These are phyloP conservation scores for Fraxinus platypoda DNA, from an alignment of 305 asterid species.

Conservation along the genomic window DNA sequence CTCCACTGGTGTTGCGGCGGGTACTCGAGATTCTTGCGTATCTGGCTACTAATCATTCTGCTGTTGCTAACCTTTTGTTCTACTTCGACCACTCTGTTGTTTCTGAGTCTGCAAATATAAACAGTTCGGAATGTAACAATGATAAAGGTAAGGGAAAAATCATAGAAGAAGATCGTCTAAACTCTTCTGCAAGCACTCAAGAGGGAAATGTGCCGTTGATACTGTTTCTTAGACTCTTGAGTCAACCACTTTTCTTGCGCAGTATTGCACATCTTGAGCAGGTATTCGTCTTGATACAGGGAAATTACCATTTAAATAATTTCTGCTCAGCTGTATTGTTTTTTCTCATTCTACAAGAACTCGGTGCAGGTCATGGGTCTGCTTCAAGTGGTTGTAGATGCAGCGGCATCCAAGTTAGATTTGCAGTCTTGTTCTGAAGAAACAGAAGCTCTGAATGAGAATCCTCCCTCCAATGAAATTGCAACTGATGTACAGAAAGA, in stretches of 20 bases:
- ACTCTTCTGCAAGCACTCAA: slow-evolving; percentile 44
- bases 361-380: slow-evolving; percentile 85
- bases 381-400: slow-evolving; percentile 81
- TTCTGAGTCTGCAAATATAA: slow-evolving; percentile 45
- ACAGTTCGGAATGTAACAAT: slow-evolving; percentile 38
- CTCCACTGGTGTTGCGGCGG: slow-evolving; percentile 91
- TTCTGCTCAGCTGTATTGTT: slow-evolving; percentile 10
- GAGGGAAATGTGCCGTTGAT: slow-evolving; percentile 71
- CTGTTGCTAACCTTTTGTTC: slow-evolving; percentile 85
- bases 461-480: slow-evolving; percentile 50
- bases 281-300: slow-evolving; percentile 44
- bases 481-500: slow-evolving; percentile 42
- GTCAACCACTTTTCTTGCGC: slow-evolving; percentile 80
- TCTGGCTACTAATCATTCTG: slow-evolving; percentile 90
- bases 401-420: slow-evolving; percentile 85
- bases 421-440: slow-evolving; percentile 59
- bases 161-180: slow-evolving; percentile 41
- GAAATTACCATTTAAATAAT: slow-evolving; percentile 19
- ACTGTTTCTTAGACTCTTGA: slow-evolving; percentile 79
- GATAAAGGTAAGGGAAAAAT: slow-evolving; percentile 75
- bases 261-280: slow-evolving; percentile 96
- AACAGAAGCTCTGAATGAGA: slow-evolving; percentile 41
- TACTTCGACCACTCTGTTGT: slow-evolving; percentile 68
- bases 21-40: slow-evolving; percentile 86
- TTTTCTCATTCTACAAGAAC: slow-evolving; percentile 18